A percentile compares a stretch with the other conserved stretches of the same genome.
Conservation (phyloP, 2,329 filamentous ascomycete genomes). For the Sphaceloma murrayae region DNA sequence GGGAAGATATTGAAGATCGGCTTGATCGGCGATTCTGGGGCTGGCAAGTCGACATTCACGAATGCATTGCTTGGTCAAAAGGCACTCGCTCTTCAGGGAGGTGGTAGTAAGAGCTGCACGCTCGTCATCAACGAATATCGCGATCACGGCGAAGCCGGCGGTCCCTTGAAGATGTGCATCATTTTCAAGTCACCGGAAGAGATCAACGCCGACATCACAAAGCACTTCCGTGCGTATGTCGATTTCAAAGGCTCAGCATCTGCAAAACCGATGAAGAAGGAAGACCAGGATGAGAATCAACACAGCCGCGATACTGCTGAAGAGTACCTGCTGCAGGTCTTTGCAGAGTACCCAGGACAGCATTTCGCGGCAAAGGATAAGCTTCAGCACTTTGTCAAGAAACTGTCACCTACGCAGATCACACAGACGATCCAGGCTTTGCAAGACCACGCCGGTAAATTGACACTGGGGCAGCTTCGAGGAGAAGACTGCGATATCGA, state of each 20-base stretch:
- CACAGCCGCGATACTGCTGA: not conserved
- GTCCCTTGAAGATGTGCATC: not conserved
- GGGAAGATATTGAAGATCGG: not conserved
- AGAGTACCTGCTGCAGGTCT: not conserved
- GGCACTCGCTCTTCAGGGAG: not conserved
- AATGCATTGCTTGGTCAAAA: not conserved
- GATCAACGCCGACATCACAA: not conserved
- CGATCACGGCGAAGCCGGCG: not conserved
- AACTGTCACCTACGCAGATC: too few species aligned
- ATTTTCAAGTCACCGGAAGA: not conserved
- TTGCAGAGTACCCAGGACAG: not conserved
- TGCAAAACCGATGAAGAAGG: not conserved
- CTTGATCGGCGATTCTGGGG: not conserved
- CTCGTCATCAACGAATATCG: slow-evolving; percentile 3
- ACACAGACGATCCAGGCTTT: not conserved
- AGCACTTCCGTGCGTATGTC: not conserved
- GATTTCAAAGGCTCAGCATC: not conserved
- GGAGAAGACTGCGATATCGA: not conserved
- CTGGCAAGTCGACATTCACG: not conserved
- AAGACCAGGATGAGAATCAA: not conserved
- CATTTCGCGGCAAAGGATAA: not conserved
- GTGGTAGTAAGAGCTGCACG: not conserved
- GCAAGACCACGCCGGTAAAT: not conserved
- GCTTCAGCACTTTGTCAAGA: not conserved
- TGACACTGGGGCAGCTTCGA: too few species aligned